Evolutionary conservation across 139 green algal species (phyloP).

Genomic region (Ettlia oleoabundans): DNA sequence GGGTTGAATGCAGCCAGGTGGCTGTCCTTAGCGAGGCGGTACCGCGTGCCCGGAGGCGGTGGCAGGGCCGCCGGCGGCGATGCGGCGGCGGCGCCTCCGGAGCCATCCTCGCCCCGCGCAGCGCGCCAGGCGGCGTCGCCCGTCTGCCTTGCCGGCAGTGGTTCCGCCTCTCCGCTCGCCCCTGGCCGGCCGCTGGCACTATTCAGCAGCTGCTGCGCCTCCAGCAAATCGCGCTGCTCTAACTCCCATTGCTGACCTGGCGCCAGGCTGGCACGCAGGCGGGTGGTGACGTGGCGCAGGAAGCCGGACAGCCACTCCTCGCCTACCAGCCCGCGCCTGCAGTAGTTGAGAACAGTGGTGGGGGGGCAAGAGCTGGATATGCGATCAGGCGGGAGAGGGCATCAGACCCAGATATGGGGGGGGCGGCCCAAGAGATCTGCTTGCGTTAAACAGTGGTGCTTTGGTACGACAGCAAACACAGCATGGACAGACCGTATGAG

Average conservation of each 20-base stretch:
- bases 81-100: neutral
- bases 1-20: neutral
- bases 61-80: neutral
- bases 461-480: too few relatives aligned
- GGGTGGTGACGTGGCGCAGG: neutral
- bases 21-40: constrained; percentile 37
- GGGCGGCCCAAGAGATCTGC: too few relatives aligned
- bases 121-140: constrained; percentile 49
- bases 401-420: too few relatives aligned
- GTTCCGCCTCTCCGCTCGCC: neutral
- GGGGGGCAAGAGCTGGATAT: too few relatives aligned
- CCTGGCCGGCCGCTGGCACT: neutral
- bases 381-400: too few relatives aligned
- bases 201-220: constrained; percentile 2
- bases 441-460: too few relatives aligned
- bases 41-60: constrained; percentile 15
- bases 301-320: constrained; percentile 13
- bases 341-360: too few relatives aligned
- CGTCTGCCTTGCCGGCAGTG: constrained; percentile 47
- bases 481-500: too few relatives aligned
- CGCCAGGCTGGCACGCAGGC: constrained; percentile 23
- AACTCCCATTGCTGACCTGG: neutral
- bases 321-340: neutral
- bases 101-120: constrained; percentile 46
- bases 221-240: constrained; percentile 10